phyloP scores from a whole-genome alignment of 768 basidiomycete genomes.

The Obba rivulosa region DNA sequence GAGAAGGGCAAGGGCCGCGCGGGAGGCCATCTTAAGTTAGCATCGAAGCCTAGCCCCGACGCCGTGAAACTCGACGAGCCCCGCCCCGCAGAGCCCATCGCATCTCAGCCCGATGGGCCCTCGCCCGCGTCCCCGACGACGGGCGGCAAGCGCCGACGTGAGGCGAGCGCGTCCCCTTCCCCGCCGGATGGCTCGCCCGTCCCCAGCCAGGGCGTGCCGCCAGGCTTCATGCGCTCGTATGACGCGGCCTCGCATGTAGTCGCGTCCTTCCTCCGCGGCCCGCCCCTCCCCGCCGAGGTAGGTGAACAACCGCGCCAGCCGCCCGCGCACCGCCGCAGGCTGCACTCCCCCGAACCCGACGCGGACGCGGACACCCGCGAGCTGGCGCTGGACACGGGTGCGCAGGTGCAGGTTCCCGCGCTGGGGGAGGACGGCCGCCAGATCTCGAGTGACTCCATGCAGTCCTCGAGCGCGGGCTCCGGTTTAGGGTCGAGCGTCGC shows the following conservation, averaged over 20 bases:
- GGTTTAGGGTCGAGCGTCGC: not conserved
- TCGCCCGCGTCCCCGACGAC: not conserved
- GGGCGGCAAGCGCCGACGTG: slow-evolving; percentile 42
- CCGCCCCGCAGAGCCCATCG: too few species aligned
- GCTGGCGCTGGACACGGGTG: not conserved
- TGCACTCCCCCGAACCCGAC: slow-evolving; percentile 10
- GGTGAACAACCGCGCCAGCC: slow-evolving; percentile 23
- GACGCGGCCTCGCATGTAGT: slow-evolving; percentile 51
- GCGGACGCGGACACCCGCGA: not conserved
- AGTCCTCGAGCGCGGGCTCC: slow-evolving; percentile 8
- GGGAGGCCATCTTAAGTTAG: not conserved
- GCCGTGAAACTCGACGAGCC: too few species aligned
- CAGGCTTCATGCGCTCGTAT: slow-evolving; percentile 27
- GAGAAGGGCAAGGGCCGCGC: slow-evolving; percentile 50
- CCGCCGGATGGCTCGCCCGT: too few species aligned
- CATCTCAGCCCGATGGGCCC: too few species aligned
- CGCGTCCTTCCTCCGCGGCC: slow-evolving; percentile 43
- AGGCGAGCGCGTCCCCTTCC: slow-evolving; percentile 28
- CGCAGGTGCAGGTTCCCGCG: slow-evolving; percentile 4
- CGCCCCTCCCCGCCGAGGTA: slow-evolving; percentile 21
- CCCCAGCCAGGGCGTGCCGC: not conserved
- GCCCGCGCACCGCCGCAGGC: slow-evolving; percentile 18
- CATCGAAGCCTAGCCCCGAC: too few species aligned
- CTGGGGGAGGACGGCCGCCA: slow-evolving; percentile 12
- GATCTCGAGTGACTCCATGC: slow-evolving; percentile 12